phyloP scores from a whole-genome alignment of 2,329 filamentous ascomycete species.

The Paraphoma sp. region DNA sequence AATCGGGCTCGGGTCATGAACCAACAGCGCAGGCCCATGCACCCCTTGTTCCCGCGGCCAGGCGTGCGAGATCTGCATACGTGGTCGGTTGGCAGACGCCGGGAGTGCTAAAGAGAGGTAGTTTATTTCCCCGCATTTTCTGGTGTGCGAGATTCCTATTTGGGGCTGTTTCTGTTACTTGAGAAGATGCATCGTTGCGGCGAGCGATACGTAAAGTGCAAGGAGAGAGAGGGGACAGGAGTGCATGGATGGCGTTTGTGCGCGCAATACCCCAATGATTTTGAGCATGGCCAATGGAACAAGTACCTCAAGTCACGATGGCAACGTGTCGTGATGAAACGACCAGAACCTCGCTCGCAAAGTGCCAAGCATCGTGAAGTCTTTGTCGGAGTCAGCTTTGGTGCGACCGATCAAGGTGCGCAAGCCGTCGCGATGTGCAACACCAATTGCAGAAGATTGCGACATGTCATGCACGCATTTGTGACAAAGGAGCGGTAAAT shows the following conservation, averaged over 20 bases:
- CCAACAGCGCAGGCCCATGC: constrained; percentile 29
- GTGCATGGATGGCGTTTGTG: constrained; percentile 45
- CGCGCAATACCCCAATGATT: constrained; percentile 42
- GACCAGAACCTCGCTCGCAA: not conserved
- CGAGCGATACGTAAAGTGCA: constrained; percentile 17
- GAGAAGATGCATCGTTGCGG: constrained; percentile 19
- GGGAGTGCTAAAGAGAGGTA: constrained; percentile 38
- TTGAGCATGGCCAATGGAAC: constrained; percentile 27
- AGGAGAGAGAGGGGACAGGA: constrained; percentile 8
- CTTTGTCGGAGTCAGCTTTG: constrained; percentile 15
- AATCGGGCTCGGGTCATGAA: constrained; percentile 29
- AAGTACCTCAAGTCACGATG: constrained; percentile 7
- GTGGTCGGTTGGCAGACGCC: constrained; percentile 29
- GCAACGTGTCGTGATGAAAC: not conserved
- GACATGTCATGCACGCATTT: constrained; percentile 18
- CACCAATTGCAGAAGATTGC: constrained; percentile 28
- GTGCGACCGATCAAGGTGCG: constrained; percentile 19
- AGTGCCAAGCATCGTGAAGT: constrained; percentile 43
- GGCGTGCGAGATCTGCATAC: constrained; percentile 19
- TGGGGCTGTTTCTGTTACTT: constrained; percentile 45
- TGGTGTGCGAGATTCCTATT: constrained; percentile 25
- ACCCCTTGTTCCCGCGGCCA: constrained; percentile 21
- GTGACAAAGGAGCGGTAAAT: constrained; percentile 2
- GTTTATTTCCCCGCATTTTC: constrained; percentile 48
- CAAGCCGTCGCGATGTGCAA: constrained; percentile 20